Evolutionary conservation across 108 stramenopile genomes (phyloP), one percentile per base, ranked within the genome.

Genomic region (Fragilariopsis cylindrus): DNA sequence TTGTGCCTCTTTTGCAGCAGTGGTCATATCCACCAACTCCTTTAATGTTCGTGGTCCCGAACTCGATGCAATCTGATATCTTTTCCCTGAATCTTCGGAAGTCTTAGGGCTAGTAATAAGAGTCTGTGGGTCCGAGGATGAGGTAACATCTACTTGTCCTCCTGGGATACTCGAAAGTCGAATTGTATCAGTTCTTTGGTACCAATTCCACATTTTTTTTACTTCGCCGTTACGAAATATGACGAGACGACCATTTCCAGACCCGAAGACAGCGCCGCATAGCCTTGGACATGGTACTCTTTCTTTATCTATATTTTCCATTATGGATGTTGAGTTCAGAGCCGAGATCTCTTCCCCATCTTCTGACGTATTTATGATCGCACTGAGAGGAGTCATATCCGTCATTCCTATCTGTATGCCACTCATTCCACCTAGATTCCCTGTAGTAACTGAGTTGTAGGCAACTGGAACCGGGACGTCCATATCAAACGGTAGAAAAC

Each of bases 181-280:
- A 16, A 71, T 65, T n/a, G 52, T 71, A 13, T 74, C 76, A 3
- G 69, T 70, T 57, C 65, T 42, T 60, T 77, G 78, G 75, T 81
- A 90, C 88, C 87, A 88, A 7, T 74, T 69, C 88, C 88, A 92
- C 89, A 87, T 88, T 54, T 78, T 80, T 57, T 82, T 85, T 3
- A 89, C 85, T 67, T 87, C 85, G 3, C 93, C 93, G 74, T 94
- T 94, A 64, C 78, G 78, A 70, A 92, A 94, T 1, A 70, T 60
- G 3, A 88, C 75, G 5, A 94, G 66, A 6, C 85, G 79, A 12
- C 93, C 93, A 30, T 75, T 78, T 11, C 89, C 85, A 6, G 70
- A 52, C 45, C 89, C 84, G 76, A 94, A 94, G 5, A 76, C 76
- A 64, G 87, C 90, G 5, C 90, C 90, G 77, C 93, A 94, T 44